These are phyloP conservation scores for Talaromyces piceae DNA, from an alignment of 2,329 filamentous ascomycete species.

Conservation along the genomic window DNA sequence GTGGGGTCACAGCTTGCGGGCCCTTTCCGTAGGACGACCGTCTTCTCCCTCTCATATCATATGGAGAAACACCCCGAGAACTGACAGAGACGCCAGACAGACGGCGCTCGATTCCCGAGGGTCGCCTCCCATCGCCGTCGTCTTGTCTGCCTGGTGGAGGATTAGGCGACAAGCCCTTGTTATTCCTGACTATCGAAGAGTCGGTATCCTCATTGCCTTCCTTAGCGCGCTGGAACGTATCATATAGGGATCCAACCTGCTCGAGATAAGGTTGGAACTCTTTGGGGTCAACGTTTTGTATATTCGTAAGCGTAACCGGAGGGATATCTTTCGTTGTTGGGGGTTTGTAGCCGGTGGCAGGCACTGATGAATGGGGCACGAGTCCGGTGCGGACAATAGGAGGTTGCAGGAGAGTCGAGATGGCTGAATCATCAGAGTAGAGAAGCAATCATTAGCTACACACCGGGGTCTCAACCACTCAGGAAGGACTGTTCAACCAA, in stretches of 20 bases:
- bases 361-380: slow-evolving; percentile 62
- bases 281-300: slow-evolving; percentile 68
- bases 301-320: slow-evolving; percentile 83
- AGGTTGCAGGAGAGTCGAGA: slow-evolving; percentile 85
- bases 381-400: slow-evolving; percentile 85
- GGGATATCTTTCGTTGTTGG: slow-evolving; percentile 87
- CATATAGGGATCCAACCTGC: slow-evolving; percentile 80
- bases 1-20: slow-evolving; percentile 64
- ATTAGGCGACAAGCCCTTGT: slow-evolving; percentile 26
- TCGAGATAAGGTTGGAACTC: slow-evolving; percentile 78
- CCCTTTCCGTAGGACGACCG: slow-evolving; percentile 48
- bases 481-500: slow-evolving; percentile 28
- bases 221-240: slow-evolving; percentile 78
- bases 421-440: slow-evolving; percentile 54
- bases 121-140: slow-evolving; percentile 40
- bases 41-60: slow-evolving; percentile 43
- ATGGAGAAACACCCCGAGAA: slow-evolving; percentile 39
- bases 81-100: slow-evolving; percentile 35
- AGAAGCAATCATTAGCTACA: neutral
- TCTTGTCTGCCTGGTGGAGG: slow-evolving; percentile 31
- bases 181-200: slow-evolving; percentile 39
- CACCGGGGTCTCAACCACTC: neutral
- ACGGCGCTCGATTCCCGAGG: slow-evolving; percentile 28
- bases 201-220: slow-evolving; percentile 62
- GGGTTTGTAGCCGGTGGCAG: slow-evolving; percentile 67